Conservation (phyloP, 2,329 filamentous ascomycete species). For the Fusarium sp. region DNA sequence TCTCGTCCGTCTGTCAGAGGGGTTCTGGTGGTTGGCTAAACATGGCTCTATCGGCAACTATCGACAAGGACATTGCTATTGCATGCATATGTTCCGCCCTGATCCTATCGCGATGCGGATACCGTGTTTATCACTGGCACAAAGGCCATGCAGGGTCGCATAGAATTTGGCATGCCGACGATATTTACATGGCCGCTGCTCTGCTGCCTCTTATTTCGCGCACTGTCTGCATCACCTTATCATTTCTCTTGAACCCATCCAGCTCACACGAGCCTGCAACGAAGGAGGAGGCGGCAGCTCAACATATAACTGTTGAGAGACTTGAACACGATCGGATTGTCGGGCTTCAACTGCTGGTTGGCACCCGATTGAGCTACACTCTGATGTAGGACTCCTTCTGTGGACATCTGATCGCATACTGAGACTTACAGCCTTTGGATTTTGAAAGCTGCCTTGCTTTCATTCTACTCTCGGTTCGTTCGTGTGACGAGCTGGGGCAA, state of each 20-base stretch:
- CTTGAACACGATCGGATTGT: slow-evolving; percentile 22
- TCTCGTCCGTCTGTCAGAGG: too few species aligned
- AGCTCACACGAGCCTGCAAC: slow-evolving; percentile 16
- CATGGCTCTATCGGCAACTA: slow-evolving; percentile 26
- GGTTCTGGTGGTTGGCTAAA: too few species aligned
- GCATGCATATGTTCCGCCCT: slow-evolving; percentile 37
- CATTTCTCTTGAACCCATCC: slow-evolving; percentile 38
- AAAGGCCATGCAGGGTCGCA: slow-evolving; percentile 38
- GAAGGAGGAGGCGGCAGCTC: slow-evolving; percentile 15
- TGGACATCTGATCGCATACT: background rate
- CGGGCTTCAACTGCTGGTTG: slow-evolving; percentile 36
- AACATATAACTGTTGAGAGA: slow-evolving; percentile 1
- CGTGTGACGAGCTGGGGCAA: slow-evolving; percentile 26
- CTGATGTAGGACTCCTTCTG: slow-evolving; percentile 27
- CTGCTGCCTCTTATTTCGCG: slow-evolving; percentile 40
- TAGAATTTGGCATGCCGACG: slow-evolving; percentile 42
- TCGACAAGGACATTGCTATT: slow-evolving; percentile 38
- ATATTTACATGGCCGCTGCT: slow-evolving; percentile 42
- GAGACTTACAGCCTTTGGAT: slow-evolving; percentile 36
- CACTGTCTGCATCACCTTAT: slow-evolving; percentile 32
- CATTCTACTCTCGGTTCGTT: slow-evolving; percentile 44
- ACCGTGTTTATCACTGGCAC: slow-evolving; percentile 37
- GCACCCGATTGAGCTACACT: slow-evolving; percentile 37
- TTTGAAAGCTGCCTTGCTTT: slow-evolving; percentile 41
- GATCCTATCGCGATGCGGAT: slow-evolving; percentile 40